phyloP scores from a whole-genome alignment of 192 early-diverging fungal species.

The Podila minutissima region DNA sequence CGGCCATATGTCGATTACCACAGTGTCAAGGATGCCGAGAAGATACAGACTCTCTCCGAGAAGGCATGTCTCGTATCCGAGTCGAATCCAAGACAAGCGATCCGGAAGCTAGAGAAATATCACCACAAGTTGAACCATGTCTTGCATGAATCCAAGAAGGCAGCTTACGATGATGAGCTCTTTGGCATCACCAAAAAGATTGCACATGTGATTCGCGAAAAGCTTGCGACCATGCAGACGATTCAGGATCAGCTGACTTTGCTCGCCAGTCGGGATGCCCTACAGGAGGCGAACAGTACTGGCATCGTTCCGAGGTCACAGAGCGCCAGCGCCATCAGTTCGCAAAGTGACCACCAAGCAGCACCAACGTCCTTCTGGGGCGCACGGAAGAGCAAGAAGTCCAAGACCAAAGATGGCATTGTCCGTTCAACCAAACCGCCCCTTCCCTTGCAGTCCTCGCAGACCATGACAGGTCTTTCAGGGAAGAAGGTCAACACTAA shows the following conservation, averaged over 20 bases:
- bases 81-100: conserved; percentile 32
- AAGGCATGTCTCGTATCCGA: conserved; percentile 34
- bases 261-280: conserved; percentile 17
- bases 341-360: conserved; percentile 29
- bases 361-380: conserved; percentile 36
- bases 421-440: conserved; percentile 34
- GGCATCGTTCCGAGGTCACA: conserved; percentile 23
- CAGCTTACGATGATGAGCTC: conserved; percentile 47
- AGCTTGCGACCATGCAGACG: conserved; percentile 39
- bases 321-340: conserved; percentile 42
- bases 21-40: conserved; percentile 55
- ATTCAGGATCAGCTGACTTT: conserved; percentile 35
- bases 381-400: conserved; percentile 22
- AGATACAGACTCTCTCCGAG: conserved; percentile 33
- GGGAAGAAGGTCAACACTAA: conserved; percentile 52
- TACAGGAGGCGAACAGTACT: neutral
- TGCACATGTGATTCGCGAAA: conserved; percentile 50
- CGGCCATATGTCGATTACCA: conserved; percentile 53
- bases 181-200: conserved; percentile 52
- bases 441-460: conserved; percentile 33
- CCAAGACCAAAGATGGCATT: conserved; percentile 25
- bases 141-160: conserved; percentile 21
- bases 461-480: conserved; percentile 22
- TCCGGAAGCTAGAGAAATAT: conserved; percentile 46
- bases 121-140: conserved; percentile 25